Evolutionary conservation across 2,329 filamentous ascomycete genomes (phyloP).

Genomic region (Trichoderma citrinoviride): DNA sequence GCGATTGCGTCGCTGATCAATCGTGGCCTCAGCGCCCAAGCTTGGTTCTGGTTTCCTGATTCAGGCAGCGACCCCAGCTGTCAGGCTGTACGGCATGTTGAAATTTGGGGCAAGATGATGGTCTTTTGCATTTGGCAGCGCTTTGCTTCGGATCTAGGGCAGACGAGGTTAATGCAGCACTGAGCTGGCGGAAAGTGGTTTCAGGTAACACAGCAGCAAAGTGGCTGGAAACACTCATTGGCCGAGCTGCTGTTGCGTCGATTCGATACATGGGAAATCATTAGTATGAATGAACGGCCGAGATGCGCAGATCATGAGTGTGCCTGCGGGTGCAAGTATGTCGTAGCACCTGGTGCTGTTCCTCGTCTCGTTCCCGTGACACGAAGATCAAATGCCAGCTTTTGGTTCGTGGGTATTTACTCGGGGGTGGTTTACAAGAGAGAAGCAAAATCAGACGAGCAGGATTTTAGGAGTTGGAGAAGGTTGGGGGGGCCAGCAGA

Average conservation of each 20-base stretch:
- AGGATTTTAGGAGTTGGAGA: neutral
- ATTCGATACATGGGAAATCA: neutral
- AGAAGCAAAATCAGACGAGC: neutral
- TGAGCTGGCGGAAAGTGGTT: neutral
- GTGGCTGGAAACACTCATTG: slow-evolving; percentile 8
- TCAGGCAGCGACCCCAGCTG: slow-evolving; percentile 14
- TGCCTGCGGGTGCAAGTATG: slow-evolving; percentile 5
- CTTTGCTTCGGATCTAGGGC: slow-evolving; percentile 3
- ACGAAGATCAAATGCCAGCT: neutral
- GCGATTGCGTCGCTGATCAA: slow-evolving; percentile 1
- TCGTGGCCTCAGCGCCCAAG: neutral
- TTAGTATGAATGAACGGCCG: neutral
- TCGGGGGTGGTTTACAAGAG: neutral
- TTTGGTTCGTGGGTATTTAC: neutral
- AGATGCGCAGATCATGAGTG: neutral
- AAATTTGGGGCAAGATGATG: neutral
- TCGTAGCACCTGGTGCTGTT: neutral
- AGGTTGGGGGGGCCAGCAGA: neutral
- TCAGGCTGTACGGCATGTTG: neutral
- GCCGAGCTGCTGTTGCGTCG: neutral
- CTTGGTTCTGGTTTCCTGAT: neutral
- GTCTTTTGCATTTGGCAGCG: neutral
- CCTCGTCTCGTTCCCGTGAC: neutral
- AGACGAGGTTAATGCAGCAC: neutral
- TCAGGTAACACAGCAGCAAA: slow-evolving; percentile 4